Base-by-base conservation (phyloP, 169 alveolate genomes). In the Plasmodium yoelii region DNA sequence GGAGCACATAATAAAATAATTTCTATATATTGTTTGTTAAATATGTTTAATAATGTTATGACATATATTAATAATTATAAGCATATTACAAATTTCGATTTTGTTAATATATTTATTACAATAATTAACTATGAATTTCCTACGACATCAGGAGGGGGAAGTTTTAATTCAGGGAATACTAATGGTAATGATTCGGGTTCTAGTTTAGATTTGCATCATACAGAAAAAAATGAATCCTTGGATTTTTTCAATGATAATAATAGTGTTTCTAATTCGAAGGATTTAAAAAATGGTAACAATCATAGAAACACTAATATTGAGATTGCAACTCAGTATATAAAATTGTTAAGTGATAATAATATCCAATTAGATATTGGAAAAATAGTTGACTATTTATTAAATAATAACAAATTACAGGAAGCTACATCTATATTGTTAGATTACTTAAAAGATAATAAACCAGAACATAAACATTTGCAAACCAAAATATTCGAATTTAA, bases 401-500 rank as follows among this genome's bases (percentile, higher is more conserved):
- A 87, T 71, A 86, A 60, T 18, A 95, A 97, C 64, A 96, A 98
- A 86, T 94, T 98, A 64, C 98, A 98, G 94, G 99, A 99, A 93
- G 92, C 98, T 51, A 98, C 99, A 34, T 98, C 99, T 15, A 95
- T 98, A 84, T 93, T 99, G 88, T 96, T 99, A 53, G 99, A 98
- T 70, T 98, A 97, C 87, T 96, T 99, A 77, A 98, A 97, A 93
- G 96, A 96, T 49, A 98, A 98, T 95, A 95, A 95, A 92, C 99
- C 99, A 22, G 99, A 98, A 94, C 99, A 99, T 87, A 99, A 98
- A 26, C 98, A 96, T 87, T 96, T 98, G 42, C 99, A 99, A 95
- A 99, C 99, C 28, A 97, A 98, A 89, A 97, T 99, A 60, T 94
- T 99, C 68, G 99, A 98, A 90, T 95, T 98, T 73, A 99, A 98